Evolutionary conservation across 768 basidiomycete species (phyloP), one percentile per base, ranked within the genome.

Genomic region (Suillus plorans): DNA sequence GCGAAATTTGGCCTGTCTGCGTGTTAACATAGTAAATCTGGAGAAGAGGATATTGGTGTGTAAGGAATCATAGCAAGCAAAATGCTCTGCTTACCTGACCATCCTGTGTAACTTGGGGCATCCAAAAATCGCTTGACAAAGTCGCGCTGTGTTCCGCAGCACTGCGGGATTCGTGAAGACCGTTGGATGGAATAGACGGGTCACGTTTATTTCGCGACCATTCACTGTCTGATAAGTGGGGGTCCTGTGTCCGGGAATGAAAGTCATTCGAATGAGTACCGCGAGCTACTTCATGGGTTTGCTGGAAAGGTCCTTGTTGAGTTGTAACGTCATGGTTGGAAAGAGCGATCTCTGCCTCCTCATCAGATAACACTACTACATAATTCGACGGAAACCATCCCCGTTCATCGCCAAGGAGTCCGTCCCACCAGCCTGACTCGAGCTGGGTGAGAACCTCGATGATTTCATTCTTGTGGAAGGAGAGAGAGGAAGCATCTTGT

Each of bases 311-410:
- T 0, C 10, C 41, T 58, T 63, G 72, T 52, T 69, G 69, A 47
- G 64, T 9, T 39, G 61, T n/a, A 60, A 64, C 66, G 45, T 67
- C 70, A 39, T 64, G 67, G 41, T 64, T 68, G 12, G 85, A 79
- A 67, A 90, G 82, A 13, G 83, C 86, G 28, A 83, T 75, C 65
- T 93, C 94, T 3, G 89, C 92, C 72, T 94, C 92, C 71, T 92
- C 89, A 67, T 93, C 91, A 31, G 87, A 84, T 63, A 98, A 87
- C 53, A 86, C 74, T 56, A 82, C 79, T 53, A 97, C 95, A 80
- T 97, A 99, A 80, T 99, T 99, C 69, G 92, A 94, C 25, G 97
- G 97, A 77, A 99, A 97, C 94, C 94, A 97, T 64, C 97, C 97
- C 60, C 97, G 87, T 75, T 92, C 90, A 62, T 93, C 91, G 57